Evolutionary conservation across 306 rosid genomes (phyloP), one percentile per base, ranked within the genome.

Genomic region (Cicer chorassanicum): DNA sequence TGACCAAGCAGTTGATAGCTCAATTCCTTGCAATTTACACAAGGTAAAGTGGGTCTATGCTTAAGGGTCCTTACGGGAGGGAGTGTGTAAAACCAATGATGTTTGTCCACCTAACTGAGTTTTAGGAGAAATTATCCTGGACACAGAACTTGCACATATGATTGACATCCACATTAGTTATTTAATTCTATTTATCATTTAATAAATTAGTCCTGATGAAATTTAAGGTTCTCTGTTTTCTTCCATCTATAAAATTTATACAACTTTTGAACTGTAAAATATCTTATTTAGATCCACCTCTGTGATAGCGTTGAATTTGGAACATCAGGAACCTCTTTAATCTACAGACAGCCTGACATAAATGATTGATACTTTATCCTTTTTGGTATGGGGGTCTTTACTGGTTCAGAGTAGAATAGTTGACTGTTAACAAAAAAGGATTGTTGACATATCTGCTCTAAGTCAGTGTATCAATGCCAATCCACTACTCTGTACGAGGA

Each of bases 341-440:
- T 70, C 49, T 34, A 51, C 29, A 5, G 18, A 8, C 7, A 36
- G 49, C 34, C 41, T 18, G 29, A 11, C 59, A 51, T 36, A 62
- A 61, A 71, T 62, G 40, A 13, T 15, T 45, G 80, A 68, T 46
- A 41, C 2, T 60, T 66, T n/a, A 15, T 66, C 57, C 68, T 6
- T 62, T 50, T 41, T 44, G n/a, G 40, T 42, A 21, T 13, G 40
- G 55, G 51, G n/a, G 10, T 66, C 39, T 72, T 75, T 57, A 34
- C 42, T 67, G 45, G 82, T 65, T 72, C 10, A 45, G 44, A 49
- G 50, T 63, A 70, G 56, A 67, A 56, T 43, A 8, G 79, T 50
- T 61, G 64, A 65, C 40, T 63, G 48, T 12, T 70, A 56, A 38
- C 15, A 46, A 51, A 65, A 73, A 56, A 39, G 12, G 6, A 45